A percentile compares a stretch with the other conserved stretches of the same genome.
Conservation (phyloP, 2,329 filamentous ascomycete genomes). For the Shiraia sp. region DNA sequence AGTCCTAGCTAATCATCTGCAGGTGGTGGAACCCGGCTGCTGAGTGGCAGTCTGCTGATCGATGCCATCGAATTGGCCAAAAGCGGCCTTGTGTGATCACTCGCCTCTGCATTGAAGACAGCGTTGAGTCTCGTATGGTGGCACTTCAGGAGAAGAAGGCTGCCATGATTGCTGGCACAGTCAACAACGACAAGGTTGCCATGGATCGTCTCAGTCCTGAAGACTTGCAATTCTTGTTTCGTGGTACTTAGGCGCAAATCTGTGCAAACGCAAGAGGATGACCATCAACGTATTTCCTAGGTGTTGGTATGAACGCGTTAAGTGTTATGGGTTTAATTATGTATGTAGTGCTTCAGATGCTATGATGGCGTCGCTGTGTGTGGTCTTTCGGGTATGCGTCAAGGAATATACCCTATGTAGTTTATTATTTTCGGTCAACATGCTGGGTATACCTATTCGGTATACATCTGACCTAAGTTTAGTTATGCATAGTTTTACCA, state of each 20-base stretch:
- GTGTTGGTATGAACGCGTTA: no score
- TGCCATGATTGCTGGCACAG: conserved; percentile 95
- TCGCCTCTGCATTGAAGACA: conserved; percentile 93
- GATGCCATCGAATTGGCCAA: conserved; percentile 88
- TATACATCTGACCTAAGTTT: no score
- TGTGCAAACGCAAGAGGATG: no score
- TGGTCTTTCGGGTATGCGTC: no score
- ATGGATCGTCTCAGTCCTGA: conserved; percentile 89
- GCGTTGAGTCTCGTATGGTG: conserved; percentile 94
- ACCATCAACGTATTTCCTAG: no score
- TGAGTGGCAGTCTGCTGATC: conserved; percentile 95
- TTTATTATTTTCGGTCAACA: no score
- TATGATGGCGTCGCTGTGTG: no score
- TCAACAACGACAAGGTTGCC: conserved; percentile 88
- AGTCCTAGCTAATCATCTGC: conserved; percentile 29
- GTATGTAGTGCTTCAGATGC: no score
- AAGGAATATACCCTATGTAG: no score
- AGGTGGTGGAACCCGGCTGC: conserved; percentile 99
- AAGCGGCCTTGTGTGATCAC: conserved; percentile 92
- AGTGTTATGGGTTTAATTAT: no score
- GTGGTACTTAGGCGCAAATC: conserved; percentile 62
- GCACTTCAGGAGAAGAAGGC: conserved; percentile 98
- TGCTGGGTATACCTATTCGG: no score
- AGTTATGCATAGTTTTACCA: no score
- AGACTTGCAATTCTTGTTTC: conserved; percentile 96